Evolutionary conservation across 2,329 filamentous ascomycete species (phyloP), one percentile per base, ranked within the genome.

Genomic region (Xylaria sp.): DNA sequence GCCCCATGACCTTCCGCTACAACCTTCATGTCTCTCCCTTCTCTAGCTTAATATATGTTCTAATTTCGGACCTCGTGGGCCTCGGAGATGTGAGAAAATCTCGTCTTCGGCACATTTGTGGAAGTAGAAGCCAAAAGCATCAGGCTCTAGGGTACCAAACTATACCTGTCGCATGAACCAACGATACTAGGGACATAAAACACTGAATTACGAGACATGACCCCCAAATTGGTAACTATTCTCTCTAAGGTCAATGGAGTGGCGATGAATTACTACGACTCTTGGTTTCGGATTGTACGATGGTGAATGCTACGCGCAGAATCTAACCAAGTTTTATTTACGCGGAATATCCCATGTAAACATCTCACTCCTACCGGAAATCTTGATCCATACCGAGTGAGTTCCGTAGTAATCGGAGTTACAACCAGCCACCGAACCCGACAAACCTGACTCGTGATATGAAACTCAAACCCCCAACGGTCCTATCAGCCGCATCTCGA

Each of bases 401-500:
- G 34, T 36, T 8, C 3, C 8, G 34, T 9, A 36, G 34, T 36
- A 36, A 14, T 42, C 17, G 12, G 39, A 17, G 39, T 42, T 42
- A 17, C 47, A 17, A 48, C 47, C n/a, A 19, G 19, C 45, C 11
- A 53, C 7, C 27, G 12, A 58, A 6, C 64, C 39, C 50, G 24
- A 11, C 3, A 27, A 24, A n/a, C 47, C 53, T 55, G 48, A 54
- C 6, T 39, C 32, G 6, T 7, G 36, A 48, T 64, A 67, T 36
- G n/a, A 32, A 1, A 2, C 8, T 1, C 11, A 1, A 4, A 39
- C 6, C 14, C 36, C 34, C 19, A 67, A 55, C 36, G 34, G 11
- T 30, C 50, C 24, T 30, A 17, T 34, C 19, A 61, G 12, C 21
- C 24, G 17, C 9, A 60, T 70, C 65, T 70, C 54, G 68, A 70